Evolutionary conservation across 2,329 filamentous ascomycete species (phyloP), one percentile per base, ranked within the genome.

Genomic region (Trichoderma sp.): DNA sequence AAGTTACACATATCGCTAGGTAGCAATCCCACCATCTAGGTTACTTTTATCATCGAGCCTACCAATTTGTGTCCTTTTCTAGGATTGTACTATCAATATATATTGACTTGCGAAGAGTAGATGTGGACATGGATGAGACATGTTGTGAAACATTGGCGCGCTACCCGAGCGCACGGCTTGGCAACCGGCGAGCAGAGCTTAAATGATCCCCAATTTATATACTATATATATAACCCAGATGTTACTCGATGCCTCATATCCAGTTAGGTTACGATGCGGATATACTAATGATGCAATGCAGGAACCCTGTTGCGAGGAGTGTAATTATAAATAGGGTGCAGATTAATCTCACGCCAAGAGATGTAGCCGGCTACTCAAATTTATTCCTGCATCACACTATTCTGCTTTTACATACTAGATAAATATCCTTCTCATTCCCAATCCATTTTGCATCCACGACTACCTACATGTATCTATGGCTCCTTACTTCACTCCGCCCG

Each of bases 401-500:
- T 6, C 21, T 56, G 11, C 5, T 24, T 56, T 21, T 56, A 14
- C 11, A 14, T 56, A 24, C 21, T 24, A 56, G n/a, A 56, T 14
- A 56, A 24, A 3, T 6, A 24, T 1, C 11, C 0, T 24, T 5
- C 11, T 11, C n/a, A 14, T 56, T 24, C 33, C 1, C 33, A 2
- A 1, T 35, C 1, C 12, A 14, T 14, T 35, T 35, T 14, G 33
- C 12, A 35, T 35, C 33, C 33, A 35, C 4, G 11, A 35, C 33
- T 35, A 35, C 33, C 33, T 35, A 33, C 14, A 8, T 41, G 4
- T 8, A 41, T 41, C 6, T 7, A 41, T 41, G 12, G 6, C 5
- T 12, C 12, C 50, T 71, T 38, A 53, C 2, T 50, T n/a, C 8
- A 73, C 4, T 82, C 86, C 76, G 79, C 85, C 76, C 76, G 83